phyloP scores from a whole-genome alignment of 768 basidiomycete genomes.

The Rhizopogon vinicolor region DNA sequence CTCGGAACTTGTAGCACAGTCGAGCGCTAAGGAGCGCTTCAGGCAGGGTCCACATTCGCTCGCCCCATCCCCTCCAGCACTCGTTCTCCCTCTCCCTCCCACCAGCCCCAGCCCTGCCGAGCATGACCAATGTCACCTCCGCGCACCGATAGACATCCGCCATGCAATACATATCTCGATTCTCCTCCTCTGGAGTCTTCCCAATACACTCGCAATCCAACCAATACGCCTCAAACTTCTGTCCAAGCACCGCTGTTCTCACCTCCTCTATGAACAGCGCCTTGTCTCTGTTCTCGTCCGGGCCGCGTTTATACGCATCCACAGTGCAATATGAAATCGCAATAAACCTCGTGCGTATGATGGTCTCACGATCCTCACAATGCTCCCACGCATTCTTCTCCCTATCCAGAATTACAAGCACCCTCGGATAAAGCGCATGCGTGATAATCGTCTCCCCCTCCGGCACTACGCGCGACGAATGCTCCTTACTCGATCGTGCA shows the following conservation, averaged over 20 bases:
- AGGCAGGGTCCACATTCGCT: constrained; percentile 8
- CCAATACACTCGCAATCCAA: constrained; percentile 14
- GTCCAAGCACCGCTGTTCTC: constrained; percentile 3
- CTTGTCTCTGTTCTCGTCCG: constrained; percentile 4
- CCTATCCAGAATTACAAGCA: constrained; percentile 3
- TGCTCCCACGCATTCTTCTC: constrained; percentile 1
- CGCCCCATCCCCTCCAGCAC: constrained; percentile 14
- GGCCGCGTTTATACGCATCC: constrained; percentile 7
- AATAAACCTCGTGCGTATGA: constrained; percentile 8
- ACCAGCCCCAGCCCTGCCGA: constrained; percentile 1
- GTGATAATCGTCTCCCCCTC: constrained; percentile 2
- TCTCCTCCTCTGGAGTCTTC: constrained; percentile 8
- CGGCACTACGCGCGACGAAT: constrained; percentile 6
- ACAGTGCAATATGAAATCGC: constrained; percentile 12
- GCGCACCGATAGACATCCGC: constrained; percentile 13
- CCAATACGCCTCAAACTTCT: constrained; percentile 12
- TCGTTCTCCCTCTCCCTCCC: neutral
- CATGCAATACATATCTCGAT: constrained; percentile 14
- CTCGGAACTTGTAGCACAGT: constrained; percentile 6
- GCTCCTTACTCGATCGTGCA: constrained; percentile 15
- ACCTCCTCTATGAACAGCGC: constrained; percentile 6
- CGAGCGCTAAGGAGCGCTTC: constrained; percentile 3
- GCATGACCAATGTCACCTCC: constrained; percentile 8
- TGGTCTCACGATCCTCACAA: neutral
- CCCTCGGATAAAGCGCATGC: constrained; percentile 9